Conservation (phyloP, 2,329 filamentous ascomycete genomes). For the Dactylellina drechsleri region DNA sequence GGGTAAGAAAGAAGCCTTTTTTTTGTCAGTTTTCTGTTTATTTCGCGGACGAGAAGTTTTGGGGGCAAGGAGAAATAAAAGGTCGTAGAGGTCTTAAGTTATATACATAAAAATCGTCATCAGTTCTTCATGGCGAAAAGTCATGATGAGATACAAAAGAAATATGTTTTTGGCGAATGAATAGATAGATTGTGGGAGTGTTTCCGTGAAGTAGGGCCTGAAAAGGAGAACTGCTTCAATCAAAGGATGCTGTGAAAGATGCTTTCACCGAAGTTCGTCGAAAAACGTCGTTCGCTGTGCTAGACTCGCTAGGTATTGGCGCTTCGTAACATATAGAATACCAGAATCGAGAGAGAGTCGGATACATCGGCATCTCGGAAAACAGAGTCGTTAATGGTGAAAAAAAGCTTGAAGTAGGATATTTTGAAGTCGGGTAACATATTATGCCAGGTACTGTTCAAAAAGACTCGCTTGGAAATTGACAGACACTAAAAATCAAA, state of each 20-base stretch:
- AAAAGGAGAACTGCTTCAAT: not conserved
- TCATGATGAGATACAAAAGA: constrained; percentile 48
- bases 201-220: constrained; percentile 6
- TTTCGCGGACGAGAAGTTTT: constrained; percentile 2
- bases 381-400: constrained; percentile 9
- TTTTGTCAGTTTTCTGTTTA: not conserved
- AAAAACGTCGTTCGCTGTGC: constrained; percentile 33
- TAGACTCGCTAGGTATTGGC: constrained; percentile 16
- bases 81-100: constrained; percentile 37
- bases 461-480: constrained; percentile 33
- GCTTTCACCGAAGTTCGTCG: constrained; percentile 7
- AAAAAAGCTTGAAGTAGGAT: constrained; percentile 16
- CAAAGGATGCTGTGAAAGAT: constrained; percentile 15
- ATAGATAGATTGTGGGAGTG: not conserved
- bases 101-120: constrained; percentile 47
- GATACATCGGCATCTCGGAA: constrained; percentile 18
- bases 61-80: constrained; percentile 6
- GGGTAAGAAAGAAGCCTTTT: constrained; percentile 4
- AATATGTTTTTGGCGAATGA: constrained; percentile 8
- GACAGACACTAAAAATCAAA: constrained; percentile 30
- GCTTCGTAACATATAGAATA: constrained; percentile 3
- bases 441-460: constrained; percentile 27
- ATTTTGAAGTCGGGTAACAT: constrained; percentile 5
- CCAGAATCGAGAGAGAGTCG: constrained; percentile 34
- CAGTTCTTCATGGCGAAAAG: constrained; percentile 36